A percentile compares a stretch with the other conserved stretches of the same genome.
Evolutionary conservation across 2,329 filamentous ascomycete genomes (phyloP).

Genomic region (Aspergillus fumigatiaffinis): DNA sequence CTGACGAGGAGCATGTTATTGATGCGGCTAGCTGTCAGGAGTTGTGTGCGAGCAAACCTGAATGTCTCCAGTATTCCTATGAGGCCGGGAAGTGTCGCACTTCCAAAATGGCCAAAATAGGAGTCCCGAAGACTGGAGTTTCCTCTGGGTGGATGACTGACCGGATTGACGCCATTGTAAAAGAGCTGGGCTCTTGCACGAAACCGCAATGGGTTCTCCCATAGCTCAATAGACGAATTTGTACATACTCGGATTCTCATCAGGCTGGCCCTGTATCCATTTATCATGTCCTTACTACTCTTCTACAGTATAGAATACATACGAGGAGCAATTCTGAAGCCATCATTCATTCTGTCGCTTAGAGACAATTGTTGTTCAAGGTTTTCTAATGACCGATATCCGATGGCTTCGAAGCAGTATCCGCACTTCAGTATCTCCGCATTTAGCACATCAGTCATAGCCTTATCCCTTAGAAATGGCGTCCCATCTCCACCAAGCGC

Average conservation of each 20-base stretch:
- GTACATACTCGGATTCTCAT: neutral
- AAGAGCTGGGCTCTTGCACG: neutral
- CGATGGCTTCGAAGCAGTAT: conserved; percentile 64
- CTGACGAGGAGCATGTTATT: neutral
- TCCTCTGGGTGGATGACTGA: conserved; percentile 6
- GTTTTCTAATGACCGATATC: conserved; percentile 63
- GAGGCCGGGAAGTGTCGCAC: conserved; percentile 3
- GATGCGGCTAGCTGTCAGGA: conserved; percentile 2
- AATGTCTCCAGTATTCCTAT: conserved; percentile 7
- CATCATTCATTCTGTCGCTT: neutral
- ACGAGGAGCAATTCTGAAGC: neutral
- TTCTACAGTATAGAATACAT: neutral
- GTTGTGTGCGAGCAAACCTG: neutral
- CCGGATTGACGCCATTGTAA: neutral
- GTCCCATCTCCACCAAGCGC: conserved; percentile 59
- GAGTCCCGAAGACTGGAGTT: neutral
- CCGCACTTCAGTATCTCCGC: conserved; percentile 56
- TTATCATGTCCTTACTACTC: neutral
- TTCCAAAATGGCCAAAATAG: neutral
- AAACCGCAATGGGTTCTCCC: neutral
- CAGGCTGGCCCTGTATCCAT: neutral
- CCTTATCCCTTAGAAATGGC: conserved; percentile 53
- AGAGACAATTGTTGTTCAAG: neutral
- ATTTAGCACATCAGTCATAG: conserved; percentile 41
- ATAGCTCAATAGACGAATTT: neutral